phyloP scores from a whole-genome alignment of 139 green algal species.

The Tetradesmus obliquus region DNA sequence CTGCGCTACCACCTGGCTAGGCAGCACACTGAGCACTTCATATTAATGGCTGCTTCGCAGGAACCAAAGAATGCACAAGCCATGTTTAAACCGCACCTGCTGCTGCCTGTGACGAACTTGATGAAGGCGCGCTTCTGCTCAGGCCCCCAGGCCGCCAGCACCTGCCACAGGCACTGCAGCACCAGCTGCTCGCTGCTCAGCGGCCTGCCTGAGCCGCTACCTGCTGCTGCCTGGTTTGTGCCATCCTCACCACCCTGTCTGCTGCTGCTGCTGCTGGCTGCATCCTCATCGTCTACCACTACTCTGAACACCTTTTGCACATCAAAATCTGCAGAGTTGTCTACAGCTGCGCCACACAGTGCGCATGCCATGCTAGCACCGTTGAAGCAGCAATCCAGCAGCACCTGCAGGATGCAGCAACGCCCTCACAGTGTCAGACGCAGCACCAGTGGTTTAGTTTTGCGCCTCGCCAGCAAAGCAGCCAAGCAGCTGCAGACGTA shows the following conservation, averaged over 20 bases:
- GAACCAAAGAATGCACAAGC: neutral
- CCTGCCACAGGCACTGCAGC: conserved; percentile 55
- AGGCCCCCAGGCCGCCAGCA: conserved; percentile 51
- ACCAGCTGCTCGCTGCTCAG: neutral
- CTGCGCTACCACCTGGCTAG: too few species aligned
- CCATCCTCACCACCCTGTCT: neutral
- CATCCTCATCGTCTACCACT: neutral
- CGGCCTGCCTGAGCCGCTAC: neutral
- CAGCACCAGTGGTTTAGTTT: neutral
- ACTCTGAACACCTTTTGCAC: conserved; percentile 1
- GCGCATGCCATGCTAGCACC: neutral
- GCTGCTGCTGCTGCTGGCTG: neutral
- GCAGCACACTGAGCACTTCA: neutral
- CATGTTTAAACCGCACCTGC: conserved; percentile 7
- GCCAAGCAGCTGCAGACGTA: neutral
- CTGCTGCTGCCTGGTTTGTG: neutral
- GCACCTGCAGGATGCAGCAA: neutral
- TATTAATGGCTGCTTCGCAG: neutral
- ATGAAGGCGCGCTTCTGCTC: conserved; percentile 55
- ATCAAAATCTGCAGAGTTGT: conserved; percentile 4
- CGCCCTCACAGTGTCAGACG: neutral
- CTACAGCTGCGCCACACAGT: conserved; percentile 19
- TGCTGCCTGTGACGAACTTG: conserved; percentile 67
- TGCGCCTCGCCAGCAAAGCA: neutral
- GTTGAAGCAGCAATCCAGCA: conserved; percentile 18